Evolutionary conservation across 495 filamentous ascomycete genomes (phyloP), one percentile per base, ranked within the genome.

Genomic region (Tuber umbilicatum): DNA sequence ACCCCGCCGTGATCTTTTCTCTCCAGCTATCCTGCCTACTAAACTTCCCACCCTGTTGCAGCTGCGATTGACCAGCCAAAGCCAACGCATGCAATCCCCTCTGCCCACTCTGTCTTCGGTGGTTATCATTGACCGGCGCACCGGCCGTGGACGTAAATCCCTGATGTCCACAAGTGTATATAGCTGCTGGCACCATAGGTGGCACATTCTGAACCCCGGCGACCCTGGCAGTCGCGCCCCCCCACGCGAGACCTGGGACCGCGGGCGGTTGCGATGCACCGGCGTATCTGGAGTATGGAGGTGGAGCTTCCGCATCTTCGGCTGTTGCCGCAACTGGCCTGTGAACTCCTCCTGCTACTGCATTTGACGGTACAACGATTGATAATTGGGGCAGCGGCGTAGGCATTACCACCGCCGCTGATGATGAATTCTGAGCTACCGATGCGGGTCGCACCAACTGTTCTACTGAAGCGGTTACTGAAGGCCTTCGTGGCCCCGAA

Each of bases 51-150:
- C 55, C 70, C 12, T 40, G 37, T 10, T 40, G 19, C 12, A 27
- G 38, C 37, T 60, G 71, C 9, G 43, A 17, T 17, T 17, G 43
- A 45, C 72, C 77, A 14, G 42, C 37, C 45, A 79, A 21, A 27
- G 77, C 70, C 69, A 79, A 64, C 23, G 76, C 72, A 31, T 74
- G 64, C 5, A 75, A 41, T 35, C 78, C 72, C 7, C 77, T 55
- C 39, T 75, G 77, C 35, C 77, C 77, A 27, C 69, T 79, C 43
- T 74, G 77, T 31, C 75, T 69, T 47, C 75, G 70, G 43, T 75
- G 72, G 2, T 37, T 41, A 2, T 69, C 71, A n/a, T 68, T 31
- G 27, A 64, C n/a, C 31, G 27, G 55, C 42, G 19, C 37, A 71
- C 71, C 42, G 14, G 68, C 39, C 19, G 12, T 43, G 35, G 74